Percentiles rank a stretch among this genome's conserved stretches.
Conservation (phyloP, 352 stramenopile genomes). For the Globisporangium acanthophoron region DNA sequence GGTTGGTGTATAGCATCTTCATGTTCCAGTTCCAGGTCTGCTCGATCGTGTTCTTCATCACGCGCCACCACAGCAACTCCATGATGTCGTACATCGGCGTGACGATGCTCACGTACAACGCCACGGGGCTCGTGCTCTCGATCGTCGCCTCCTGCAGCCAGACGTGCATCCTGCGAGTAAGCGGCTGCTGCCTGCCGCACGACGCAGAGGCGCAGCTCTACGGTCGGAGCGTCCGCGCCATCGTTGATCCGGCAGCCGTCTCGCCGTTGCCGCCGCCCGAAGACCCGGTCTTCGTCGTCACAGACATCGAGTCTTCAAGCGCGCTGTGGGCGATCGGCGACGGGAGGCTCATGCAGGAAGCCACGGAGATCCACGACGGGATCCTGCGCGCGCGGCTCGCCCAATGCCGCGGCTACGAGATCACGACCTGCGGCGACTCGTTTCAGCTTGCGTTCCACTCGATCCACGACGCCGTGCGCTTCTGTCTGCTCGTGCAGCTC, state of each 20-base stretch:
- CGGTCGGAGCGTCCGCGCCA: conserved; percentile 3
- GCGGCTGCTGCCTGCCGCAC: conserved; percentile 37
- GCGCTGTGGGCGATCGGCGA: conserved; percentile 53
- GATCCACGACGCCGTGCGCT: conserved; percentile 54
- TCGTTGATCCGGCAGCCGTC: conserved; percentile 10
- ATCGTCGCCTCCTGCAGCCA: conserved; percentile 42
- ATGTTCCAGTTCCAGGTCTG: conserved; percentile 41
- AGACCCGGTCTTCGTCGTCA: conserved; percentile 68
- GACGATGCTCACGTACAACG: conserved; percentile 33
- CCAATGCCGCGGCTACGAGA: conserved; percentile 63
- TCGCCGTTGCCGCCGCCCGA: conserved; percentile 26
- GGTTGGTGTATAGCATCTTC: conserved; percentile 47
- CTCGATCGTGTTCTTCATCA: conserved; percentile 39
- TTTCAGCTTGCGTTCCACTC: conserved; percentile 74
- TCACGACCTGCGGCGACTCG: conserved; percentile 64
- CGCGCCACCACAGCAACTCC: not conserved
- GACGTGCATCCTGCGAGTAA: conserved; percentile 35
- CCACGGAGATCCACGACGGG: conserved; percentile 60
- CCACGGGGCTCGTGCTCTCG: conserved; percentile 26
- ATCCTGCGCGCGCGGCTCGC: conserved; percentile 41
- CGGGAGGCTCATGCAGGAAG: conserved; percentile 55
- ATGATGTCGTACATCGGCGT: conserved; percentile 32
- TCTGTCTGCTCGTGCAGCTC: conserved; percentile 63
- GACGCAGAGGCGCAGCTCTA: conserved; percentile 39
- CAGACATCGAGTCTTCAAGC: conserved; percentile 75